Evolutionary conservation across 1,284 basidiomycete species (phyloP).

Genomic region (Cutaneotrichosporon arboriforme): DNA sequence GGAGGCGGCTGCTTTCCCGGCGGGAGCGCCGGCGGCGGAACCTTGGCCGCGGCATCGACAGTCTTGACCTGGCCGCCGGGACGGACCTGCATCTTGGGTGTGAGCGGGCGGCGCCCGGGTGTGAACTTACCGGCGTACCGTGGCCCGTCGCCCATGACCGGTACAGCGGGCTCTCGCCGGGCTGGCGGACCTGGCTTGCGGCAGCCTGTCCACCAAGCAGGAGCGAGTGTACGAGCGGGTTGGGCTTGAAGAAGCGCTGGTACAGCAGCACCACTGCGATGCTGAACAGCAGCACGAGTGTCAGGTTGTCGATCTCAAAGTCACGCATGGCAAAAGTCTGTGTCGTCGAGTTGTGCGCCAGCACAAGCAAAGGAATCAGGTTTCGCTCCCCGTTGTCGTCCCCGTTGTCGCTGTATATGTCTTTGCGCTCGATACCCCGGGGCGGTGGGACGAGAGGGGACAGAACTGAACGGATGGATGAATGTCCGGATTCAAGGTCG

Average conservation of each 20-base stretch:
- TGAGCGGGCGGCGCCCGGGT: neutral
- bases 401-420: too few species aligned
- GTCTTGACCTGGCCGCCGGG: conserved; percentile 42
- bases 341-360: too few species aligned
- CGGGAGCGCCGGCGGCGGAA: conserved; percentile 6
- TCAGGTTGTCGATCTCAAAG: conserved; percentile 42
- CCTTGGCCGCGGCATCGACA: conserved; percentile 29
- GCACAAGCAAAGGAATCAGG: too few species aligned
- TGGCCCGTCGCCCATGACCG: conserved; percentile 47
- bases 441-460: too few species aligned
- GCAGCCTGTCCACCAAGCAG: conserved; percentile 47
- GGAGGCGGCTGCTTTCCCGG: conserved; percentile 13
- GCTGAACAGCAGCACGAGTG: conserved; percentile 35
- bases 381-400: too few species aligned
- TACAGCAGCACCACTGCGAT: conserved; percentile 35
- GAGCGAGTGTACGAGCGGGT: conserved; percentile 45
- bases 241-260: conserved; percentile 37
- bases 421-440: neutral
- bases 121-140: conserved; percentile 40
- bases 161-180: conserved; percentile 42
- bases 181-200: conserved; percentile 34
- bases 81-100: conserved; percentile 37
- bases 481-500: neutral
- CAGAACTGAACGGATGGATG: neutral
- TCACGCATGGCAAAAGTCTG: conserved; percentile 7